Evolutionary conservation across 805 yeast species (phyloP).

Genomic region (Danielia oregonensis): DNA sequence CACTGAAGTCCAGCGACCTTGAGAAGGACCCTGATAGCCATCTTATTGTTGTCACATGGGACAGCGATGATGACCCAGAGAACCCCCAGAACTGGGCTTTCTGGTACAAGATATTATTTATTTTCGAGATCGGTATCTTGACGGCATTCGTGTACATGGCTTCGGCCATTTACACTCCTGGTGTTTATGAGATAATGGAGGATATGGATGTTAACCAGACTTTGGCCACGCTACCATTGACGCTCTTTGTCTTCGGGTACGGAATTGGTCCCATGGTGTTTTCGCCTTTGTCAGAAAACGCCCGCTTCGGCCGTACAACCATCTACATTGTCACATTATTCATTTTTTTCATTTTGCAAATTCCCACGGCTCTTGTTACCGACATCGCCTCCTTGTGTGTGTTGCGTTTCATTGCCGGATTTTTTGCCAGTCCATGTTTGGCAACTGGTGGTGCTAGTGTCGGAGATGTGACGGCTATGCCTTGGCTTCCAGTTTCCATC

Average conservation of each 20-base stretch:
- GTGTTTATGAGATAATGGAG: conserved; percentile 39
- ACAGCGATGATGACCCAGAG: conserved; percentile 48
- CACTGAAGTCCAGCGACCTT: not conserved
- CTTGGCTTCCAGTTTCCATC: conserved; percentile 43
- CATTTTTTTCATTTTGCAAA: conserved; percentile 47
- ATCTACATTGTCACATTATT: conserved; percentile 45
- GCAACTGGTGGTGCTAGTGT: conserved; percentile 58
- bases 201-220: conserved; percentile 43
- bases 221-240: conserved; percentile 47
- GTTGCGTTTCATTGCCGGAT: conserved; percentile 49
- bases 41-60: conserved; percentile 25
- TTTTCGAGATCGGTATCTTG: conserved; percentile 38
- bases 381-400: conserved; percentile 49
- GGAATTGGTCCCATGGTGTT: conserved; percentile 57
- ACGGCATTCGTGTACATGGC: conserved; percentile 53
- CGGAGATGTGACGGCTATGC: conserved; percentile 43
- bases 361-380: conserved; percentile 49
- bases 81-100: conserved; percentile 57
- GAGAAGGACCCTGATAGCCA: not conserved
- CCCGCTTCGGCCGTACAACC: conserved; percentile 48
- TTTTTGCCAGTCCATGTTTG: conserved; percentile 54
- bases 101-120: conserved; percentile 33
- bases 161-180: conserved; percentile 54
- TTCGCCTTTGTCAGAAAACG: conserved; percentile 56
- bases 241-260: conserved; percentile 56